Evolutionary conservation across 1,139 yeast species (phyloP).

Genomic region (Lodderomyces theae): DNA sequence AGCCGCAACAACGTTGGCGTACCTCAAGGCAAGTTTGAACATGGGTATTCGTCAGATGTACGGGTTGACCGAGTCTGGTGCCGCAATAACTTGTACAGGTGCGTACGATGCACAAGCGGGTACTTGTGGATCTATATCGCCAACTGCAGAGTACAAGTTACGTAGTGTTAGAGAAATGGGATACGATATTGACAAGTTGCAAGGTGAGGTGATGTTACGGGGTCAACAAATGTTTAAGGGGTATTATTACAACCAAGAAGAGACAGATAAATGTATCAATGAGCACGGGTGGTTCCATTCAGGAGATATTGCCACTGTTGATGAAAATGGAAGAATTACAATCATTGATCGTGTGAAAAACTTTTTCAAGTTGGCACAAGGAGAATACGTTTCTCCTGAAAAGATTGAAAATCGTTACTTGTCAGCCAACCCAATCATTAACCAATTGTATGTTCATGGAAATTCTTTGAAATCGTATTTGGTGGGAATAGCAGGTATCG

Average conservation of each 20-base stretch:
- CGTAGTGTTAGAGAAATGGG: conserved; percentile 29
- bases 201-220: conserved; percentile 31
- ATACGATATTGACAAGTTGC: conserved; percentile 21
- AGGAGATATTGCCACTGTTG: conserved; percentile 36
- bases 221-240: conserved; percentile 33
- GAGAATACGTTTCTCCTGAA: conserved; percentile 39
- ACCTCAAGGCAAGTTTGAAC: conserved; percentile 32
- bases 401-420: conserved; percentile 33
- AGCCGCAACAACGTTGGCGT: conserved; percentile 29
- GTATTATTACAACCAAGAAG: conserved; percentile 27
- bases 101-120: conserved; percentile 34
- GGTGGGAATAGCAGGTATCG: conserved; percentile 61
- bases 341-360: conserved; percentile 40
- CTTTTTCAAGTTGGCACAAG: conserved; percentile 40
- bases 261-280: conserved; percentile 20
- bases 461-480: conserved; percentile 54
- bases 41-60: conserved; percentile 37
- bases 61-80: conserved; percentile 39
- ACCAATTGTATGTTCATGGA: conserved; percentile 46
- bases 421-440: conserved; percentile 25
- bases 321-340: conserved; percentile 23
- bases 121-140: conserved; percentile 31
- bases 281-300: conserved; percentile 36
- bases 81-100: conserved; percentile 27
- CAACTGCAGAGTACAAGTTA: conserved; percentile 27